Evolutionary conservation across 2,329 filamentous ascomycete genomes (phyloP).

Genomic region (Claviceps maximensis): DNA sequence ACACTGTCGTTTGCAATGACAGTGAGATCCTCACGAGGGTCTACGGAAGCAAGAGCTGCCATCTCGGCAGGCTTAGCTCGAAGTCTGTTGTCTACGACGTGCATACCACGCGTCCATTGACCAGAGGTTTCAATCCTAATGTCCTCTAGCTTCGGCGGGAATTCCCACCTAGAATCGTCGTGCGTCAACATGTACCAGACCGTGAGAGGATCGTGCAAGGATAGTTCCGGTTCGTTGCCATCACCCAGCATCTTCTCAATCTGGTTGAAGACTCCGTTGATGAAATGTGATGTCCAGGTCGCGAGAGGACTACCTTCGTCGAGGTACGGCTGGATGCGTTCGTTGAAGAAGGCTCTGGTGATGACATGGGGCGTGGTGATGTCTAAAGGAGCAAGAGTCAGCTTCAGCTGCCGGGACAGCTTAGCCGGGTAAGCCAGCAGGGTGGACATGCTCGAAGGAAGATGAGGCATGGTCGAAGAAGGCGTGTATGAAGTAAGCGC

Average conservation of each 20-base stretch:
- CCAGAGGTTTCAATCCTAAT: constrained; percentile 79
- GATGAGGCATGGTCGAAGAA: constrained; percentile 64
- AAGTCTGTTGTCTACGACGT: constrained; percentile 62
- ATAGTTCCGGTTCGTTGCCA: constrained; percentile 45
- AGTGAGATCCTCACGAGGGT: constrained; percentile 26
- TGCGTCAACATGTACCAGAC: constrained; percentile 64
- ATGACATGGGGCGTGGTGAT: constrained; percentile 62
- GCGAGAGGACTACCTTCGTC: constrained; percentile 57
- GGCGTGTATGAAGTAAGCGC: constrained; percentile 65
- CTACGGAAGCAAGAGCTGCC: constrained; percentile 25
- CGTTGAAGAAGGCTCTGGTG: constrained; percentile 43
- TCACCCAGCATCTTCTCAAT: constrained; percentile 49
- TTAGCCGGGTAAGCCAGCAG: constrained; percentile 50
- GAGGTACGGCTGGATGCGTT: constrained; percentile 40
- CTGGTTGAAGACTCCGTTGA: constrained; percentile 56
- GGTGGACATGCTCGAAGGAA: constrained; percentile 34
- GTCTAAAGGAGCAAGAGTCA: constrained; percentile 64
- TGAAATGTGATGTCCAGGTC: constrained; percentile 59
- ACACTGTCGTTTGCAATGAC: constrained; percentile 34
- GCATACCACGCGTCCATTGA: constrained; percentile 92
- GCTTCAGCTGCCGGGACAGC: constrained; percentile 48
- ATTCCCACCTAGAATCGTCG: constrained; percentile 44
- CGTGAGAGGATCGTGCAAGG: constrained; percentile 64
- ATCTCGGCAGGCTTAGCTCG: constrained; percentile 38
- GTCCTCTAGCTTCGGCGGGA: constrained; percentile 53